Evolutionary conservation across 192 early-diverging fungal genomes (phyloP).

Genomic region (Linnemannia schmuckeri): DNA sequence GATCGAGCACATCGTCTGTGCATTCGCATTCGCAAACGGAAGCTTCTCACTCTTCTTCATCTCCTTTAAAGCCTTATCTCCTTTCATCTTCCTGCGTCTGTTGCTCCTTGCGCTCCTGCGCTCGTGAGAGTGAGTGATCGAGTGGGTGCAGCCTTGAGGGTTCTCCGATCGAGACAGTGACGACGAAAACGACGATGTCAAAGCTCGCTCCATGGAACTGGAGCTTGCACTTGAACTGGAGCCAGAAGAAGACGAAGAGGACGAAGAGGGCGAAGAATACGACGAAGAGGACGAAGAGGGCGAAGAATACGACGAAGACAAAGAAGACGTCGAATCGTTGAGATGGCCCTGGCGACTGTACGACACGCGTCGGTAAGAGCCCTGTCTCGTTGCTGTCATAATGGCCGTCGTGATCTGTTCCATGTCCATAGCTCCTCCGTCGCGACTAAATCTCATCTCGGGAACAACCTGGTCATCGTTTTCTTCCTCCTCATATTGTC

Average conservation of each 20-base stretch:
- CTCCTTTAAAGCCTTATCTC: neutral
- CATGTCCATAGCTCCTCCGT: slow-evolving; percentile 4
- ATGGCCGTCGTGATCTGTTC: slow-evolving; percentile 16
- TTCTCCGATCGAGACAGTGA: neutral
- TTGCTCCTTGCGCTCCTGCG: neutral
- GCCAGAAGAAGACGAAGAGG: neutral
- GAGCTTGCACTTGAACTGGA: neutral
- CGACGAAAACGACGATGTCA: neutral
- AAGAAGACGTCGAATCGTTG: neutral
- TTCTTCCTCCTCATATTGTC: neutral
- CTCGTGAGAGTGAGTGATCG: slow-evolving; percentile 2
- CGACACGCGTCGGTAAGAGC: slow-evolving; percentile 17
- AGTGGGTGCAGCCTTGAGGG: slow-evolving; percentile 7
- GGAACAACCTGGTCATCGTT: neutral
- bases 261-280: neutral
- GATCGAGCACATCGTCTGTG: slow-evolving; percentile 62
- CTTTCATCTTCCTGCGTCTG: neutral
- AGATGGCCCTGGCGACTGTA: slow-evolving; percentile 21
- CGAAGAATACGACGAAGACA: neutral
- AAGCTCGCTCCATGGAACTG: neutral
- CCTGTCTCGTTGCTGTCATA: slow-evolving; percentile 1
- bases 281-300: neutral
- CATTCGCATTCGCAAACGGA: slow-evolving; percentile 51
- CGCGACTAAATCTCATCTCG: neutral
- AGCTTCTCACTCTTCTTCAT: slow-evolving; percentile 5